Evolutionary conservation across 345 rosid species (phyloP), one percentile per base, ranked within the genome.

Genomic region (Pugionium cornutum): DNA sequence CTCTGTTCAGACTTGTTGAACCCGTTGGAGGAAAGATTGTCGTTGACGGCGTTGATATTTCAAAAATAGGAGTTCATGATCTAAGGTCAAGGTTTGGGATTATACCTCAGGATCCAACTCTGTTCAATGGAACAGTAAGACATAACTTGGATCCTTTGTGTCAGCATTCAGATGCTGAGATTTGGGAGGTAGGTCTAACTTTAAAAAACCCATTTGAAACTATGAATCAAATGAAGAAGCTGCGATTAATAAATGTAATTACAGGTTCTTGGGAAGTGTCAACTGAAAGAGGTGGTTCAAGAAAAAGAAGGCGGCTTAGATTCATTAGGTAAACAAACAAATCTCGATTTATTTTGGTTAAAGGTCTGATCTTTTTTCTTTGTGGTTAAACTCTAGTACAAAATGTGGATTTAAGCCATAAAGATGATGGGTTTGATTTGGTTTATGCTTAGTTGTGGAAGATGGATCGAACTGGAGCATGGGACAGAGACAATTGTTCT

Each of bases 381-480:
- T 18, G 18, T 18, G 18, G 18, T 18, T 18, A 18, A 18, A 18
- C 18, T 18, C 18, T 18, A 18, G 18, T 18, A 18, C 18, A 18
- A 18, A 18, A 18, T 18, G 18, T 18, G 48, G 5, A 11, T 25
- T 46, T 46, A 25, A 4, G 29, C 7, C 30, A 35, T 35, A 2
- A 54, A 33, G 42, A 54, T 26, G 31, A 47, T 47, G 25, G 34
- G 10, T 52, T 2, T 1, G 31, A 18, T 18, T 25, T 5, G 0
- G 40, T 51, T 43, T 42, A 29, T 28, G 2, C 46, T 9, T 78
- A 94, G 99, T 94, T 53, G 86, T 76, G 76, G 95, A 90, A 35
- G 96, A 94, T 43, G 97, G 97, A 70, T 84, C 91, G 7, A 94
- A 94, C 33, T 90, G 99, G 97, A 94, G 97, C 81, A 88, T 88